phyloP scores from a whole-genome alignment of 305 asterid species.

The Solanum hybrid region DNA sequence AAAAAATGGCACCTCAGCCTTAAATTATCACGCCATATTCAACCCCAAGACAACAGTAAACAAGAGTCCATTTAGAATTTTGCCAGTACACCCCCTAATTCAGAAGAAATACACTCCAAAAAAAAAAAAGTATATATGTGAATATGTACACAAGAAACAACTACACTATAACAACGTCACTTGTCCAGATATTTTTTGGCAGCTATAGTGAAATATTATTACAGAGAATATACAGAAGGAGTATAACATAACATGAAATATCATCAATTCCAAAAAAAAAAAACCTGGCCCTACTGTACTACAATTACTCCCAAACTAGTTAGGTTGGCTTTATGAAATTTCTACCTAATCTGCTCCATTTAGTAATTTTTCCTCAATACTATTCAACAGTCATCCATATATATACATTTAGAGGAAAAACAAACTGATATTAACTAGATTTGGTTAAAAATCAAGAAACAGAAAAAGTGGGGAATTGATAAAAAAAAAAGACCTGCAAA shows the following conservation, averaged over 20 bases:
- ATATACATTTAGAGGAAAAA: not conserved
- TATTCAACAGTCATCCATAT: not conserved
- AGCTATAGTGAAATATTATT: not conserved
- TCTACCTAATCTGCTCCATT: not conserved
- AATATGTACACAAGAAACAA: not conserved
- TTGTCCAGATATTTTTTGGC: not conserved
- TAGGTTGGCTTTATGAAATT: not conserved
- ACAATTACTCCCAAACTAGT: not conserved
- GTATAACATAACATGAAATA: not conserved
- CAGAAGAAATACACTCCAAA: not conserved
- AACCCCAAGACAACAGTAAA: not conserved
- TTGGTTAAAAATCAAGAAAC: not conserved
- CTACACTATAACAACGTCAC: not conserved
- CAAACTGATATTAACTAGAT: not conserved
- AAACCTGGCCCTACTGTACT: not conserved
- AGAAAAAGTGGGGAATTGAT: not conserved
- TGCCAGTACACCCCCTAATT: not conserved
- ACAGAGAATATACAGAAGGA: not conserved
- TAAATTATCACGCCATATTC: not conserved
- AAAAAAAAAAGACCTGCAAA: constrained; percentile 51
- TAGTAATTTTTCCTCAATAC: not conserved
- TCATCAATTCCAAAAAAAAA: not conserved
- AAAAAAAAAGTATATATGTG: not conserved
- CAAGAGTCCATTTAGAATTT: not conserved
- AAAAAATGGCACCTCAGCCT: not conserved